These are phyloP conservation scores for Arabis alpina DNA, from an alignment of 345 rosid species.

Conservation along the genomic window DNA sequence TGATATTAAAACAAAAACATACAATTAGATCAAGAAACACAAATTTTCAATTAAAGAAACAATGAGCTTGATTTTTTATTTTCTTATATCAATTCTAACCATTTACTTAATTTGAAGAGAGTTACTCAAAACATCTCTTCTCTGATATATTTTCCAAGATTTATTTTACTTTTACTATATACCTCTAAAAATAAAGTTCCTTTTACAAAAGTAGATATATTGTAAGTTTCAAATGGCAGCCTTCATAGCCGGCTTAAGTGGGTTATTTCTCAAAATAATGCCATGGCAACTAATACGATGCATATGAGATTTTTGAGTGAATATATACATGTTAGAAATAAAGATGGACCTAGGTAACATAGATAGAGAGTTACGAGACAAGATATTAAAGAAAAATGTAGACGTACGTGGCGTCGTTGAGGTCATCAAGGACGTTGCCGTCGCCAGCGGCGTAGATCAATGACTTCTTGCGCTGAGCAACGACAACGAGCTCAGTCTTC, in stretches of 20 bases:
- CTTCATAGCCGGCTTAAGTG: not conserved
- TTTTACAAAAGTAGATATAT: not conserved
- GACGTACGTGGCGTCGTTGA: slow-evolving; percentile 34
- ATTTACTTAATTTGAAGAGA: not conserved
- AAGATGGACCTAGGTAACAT: too few species aligned
- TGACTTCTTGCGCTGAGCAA: slow-evolving; percentile 37
- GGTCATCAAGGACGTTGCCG: slow-evolving; percentile 35
- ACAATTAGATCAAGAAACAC: not conserved
- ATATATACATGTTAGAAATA: not conserved
- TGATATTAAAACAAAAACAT: not conserved
- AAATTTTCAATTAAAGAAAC: not conserved
- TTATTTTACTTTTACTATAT: not conserved
- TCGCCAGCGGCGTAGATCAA: slow-evolving; percentile 34
- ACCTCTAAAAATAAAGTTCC: not conserved
- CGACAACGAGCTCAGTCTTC: slow-evolving; percentile 13
- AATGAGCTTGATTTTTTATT: not conserved
- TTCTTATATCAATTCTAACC: not conserved
- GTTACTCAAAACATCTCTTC: not conserved
- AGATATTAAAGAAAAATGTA: not conserved
- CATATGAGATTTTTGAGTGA: not conserved
- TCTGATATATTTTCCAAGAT: not conserved
- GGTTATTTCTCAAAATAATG: not conserved
- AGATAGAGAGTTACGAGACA: not conserved
- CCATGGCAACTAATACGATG: not conserved
- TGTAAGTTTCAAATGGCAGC: not conserved